Evolutionary conservation across 1,284 basidiomycete species (phyloP).

Genomic region (Tilletia indica): DNA sequence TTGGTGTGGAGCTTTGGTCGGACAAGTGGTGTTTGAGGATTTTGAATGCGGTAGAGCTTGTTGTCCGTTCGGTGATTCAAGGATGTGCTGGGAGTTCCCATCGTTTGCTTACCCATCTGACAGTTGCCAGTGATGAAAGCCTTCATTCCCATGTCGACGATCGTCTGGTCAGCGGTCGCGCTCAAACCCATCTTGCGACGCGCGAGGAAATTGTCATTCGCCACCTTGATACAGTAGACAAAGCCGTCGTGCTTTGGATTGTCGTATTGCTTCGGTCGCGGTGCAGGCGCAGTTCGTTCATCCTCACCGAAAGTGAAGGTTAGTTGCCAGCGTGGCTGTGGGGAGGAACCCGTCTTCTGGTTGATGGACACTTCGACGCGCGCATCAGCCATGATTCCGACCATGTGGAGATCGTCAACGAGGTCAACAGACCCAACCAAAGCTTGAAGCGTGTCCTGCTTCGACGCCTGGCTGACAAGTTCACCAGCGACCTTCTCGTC

Average conservation of each 20-base stretch:
- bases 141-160: not conserved
- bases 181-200: slow-evolving; percentile 7
- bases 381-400: slow-evolving; percentile 19
- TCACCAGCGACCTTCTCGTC: not conserved
- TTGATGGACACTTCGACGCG: not conserved
- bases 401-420: slow-evolving; percentile 19
- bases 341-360: not conserved
- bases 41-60: slow-evolving; percentile 94
- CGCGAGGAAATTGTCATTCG: slow-evolving; percentile 24
- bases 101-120: slow-evolving; percentile 99
- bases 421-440: not conserved
- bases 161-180: not conserved
- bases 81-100: slow-evolving; percentile 95
- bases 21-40: slow-evolving; percentile 90
- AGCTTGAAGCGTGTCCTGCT: not conserved
- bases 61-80: slow-evolving; percentile 91
- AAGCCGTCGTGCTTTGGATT: slow-evolving; percentile 25
- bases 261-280: slow-evolving; percentile 1
- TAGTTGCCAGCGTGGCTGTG: not conserved
- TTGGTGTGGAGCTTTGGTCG: slow-evolving; percentile 86
- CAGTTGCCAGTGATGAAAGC: slow-evolving; percentile 9
- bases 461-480: not conserved
- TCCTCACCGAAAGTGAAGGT: not conserved
- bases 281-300: not conserved
- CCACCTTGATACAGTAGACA: slow-evolving; percentile 24